A percentile compares a stretch with the other conserved stretches of the same genome.
phyloP scores from a whole-genome alignment of 2,329 filamentous ascomycete species.

The Cercospora sp. region DNA sequence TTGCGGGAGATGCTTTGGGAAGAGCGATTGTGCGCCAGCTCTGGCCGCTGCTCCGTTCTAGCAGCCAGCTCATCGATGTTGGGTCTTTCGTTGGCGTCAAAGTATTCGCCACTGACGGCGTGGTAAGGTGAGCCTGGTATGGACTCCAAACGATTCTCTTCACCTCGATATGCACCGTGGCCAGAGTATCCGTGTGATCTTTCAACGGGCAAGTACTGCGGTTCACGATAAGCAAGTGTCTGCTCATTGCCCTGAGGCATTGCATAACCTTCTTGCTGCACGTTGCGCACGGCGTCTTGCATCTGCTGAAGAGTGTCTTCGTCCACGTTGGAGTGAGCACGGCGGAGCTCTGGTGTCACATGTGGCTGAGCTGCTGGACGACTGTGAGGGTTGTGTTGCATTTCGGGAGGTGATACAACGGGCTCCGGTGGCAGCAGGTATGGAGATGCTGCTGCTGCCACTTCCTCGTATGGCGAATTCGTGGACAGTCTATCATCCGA shows the following conservation, averaged over 20 bases:
- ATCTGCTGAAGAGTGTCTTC: slow-evolving; percentile 78
- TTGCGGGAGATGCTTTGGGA: slow-evolving; percentile 35
- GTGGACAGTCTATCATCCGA: slow-evolving; percentile 55
- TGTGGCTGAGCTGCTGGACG: slow-evolving; percentile 69
- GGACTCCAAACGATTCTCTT: slow-evolving; percentile 45
- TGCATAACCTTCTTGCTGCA: slow-evolving; percentile 26
- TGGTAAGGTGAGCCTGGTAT: slow-evolving; percentile 50
- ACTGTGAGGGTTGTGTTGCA: slow-evolving; percentile 72
- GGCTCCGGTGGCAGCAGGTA: slow-evolving; percentile 62
- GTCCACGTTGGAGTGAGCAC: slow-evolving; percentile 82
- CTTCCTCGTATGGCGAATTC: slow-evolving; percentile 50
- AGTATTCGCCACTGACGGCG: slow-evolving; percentile 31
- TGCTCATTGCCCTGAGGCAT: slow-evolving; percentile 12
- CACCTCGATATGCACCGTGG: slow-evolving; percentile 21
- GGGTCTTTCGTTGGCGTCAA: slow-evolving; percentile 30
- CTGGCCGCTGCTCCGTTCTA: slow-evolving; percentile 30
- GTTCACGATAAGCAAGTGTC: slow-evolving; percentile 25
- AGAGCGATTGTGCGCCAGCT: slow-evolving; percentile 30
- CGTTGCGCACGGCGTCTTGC: slow-evolving; percentile 60
- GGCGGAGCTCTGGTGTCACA: slow-evolving; percentile 73
- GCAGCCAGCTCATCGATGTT: slow-evolving; percentile 23
- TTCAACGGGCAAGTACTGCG: slow-evolving; percentile 44
- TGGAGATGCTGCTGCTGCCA: slow-evolving; percentile 44
- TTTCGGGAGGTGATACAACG: slow-evolving; percentile 74
- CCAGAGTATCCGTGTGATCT: slow-evolving; percentile 29